These are phyloP conservation scores for Curvularia lunata DNA, from an alignment of 2,329 filamentous ascomycete genomes.

Conservation along the genomic window DNA sequence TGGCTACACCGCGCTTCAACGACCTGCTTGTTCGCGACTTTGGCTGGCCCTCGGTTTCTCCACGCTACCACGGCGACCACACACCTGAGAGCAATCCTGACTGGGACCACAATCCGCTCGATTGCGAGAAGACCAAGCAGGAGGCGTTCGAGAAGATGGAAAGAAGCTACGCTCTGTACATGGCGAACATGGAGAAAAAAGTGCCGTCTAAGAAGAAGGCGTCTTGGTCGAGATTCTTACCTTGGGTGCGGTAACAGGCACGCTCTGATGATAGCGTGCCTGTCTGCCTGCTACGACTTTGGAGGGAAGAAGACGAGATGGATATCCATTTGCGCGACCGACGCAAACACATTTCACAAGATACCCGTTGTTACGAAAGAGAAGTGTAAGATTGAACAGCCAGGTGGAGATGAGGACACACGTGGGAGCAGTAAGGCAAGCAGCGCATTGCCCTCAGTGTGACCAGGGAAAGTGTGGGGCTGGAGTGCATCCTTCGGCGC, in stretches of 20 bases:
- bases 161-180: constrained; percentile 32
- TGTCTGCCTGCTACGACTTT: neutral
- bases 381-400: neutral
- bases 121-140: constrained; percentile 28
- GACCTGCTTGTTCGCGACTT: constrained; percentile 31
- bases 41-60: constrained; percentile 30
- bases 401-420: neutral
- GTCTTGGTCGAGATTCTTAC: constrained; percentile 30
- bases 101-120: constrained; percentile 32
- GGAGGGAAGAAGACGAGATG: neutral
- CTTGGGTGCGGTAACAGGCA: constrained; percentile 16
- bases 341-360: constrained; percentile 10
- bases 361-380: constrained; percentile 13
- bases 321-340: constrained; percentile 7
- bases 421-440: neutral
- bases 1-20: constrained; percentile 7
- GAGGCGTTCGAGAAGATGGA: constrained; percentile 34
- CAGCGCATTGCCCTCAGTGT: constrained; percentile 3
- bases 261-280: constrained; percentile 2
- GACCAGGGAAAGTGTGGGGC: constrained; percentile 18
- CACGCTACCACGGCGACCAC: constrained; percentile 36
- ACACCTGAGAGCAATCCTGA: constrained; percentile 37
- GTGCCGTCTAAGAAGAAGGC: constrained; percentile 26
- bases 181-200: constrained; percentile 26
- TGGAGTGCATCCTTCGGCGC: constrained; percentile 1